Conservation (phyloP, 1,284 basidiomycete genomes). For the Sporisorium scitamineum region DNA sequence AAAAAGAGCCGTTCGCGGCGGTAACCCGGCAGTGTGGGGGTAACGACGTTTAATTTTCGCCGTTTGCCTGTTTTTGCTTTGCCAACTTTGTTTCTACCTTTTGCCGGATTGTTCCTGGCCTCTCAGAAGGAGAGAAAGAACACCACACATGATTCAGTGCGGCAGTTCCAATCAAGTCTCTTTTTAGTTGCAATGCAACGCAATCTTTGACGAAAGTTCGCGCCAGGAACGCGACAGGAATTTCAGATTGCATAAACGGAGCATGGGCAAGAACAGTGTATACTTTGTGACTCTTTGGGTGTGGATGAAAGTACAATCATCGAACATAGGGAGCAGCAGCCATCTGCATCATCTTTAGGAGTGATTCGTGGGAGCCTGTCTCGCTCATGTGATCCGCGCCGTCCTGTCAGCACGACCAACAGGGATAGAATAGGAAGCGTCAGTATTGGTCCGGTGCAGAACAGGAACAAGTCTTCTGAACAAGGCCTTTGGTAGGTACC, state of each 20-base stretch:
- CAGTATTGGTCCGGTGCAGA: neutral
- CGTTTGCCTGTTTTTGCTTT: too few relatives aligned
- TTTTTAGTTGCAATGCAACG: neutral
- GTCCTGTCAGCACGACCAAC: conserved; percentile 19
- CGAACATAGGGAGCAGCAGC: conserved; percentile 49
- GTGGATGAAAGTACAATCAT: neutral
- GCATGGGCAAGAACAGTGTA: neutral
- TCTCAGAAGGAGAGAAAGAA: too few relatives aligned
- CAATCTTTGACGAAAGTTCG: neutral
- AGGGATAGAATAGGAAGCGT: neutral
- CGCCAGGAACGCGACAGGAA: neutral
- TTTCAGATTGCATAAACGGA: neutral
- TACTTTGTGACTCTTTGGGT: neutral
- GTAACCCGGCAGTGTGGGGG: too few relatives aligned
- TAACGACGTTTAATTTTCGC: too few relatives aligned
- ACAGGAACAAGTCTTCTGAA: neutral
- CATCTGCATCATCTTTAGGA: conserved; percentile 58
- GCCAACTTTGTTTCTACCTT: too few relatives aligned
- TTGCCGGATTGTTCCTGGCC: too few relatives aligned
- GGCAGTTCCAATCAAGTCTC: neutral
- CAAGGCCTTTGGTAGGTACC: neutral
- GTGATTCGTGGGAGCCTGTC: conserved; percentile 37
- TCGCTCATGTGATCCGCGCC: conserved; percentile 53
- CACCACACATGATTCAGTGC: too few relatives aligned
- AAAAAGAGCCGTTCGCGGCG: too few relatives aligned